These are phyloP conservation scores for Rubia occidens DNA, from an alignment of 305 asterid genomes.

Conservation along the genomic window DNA sequence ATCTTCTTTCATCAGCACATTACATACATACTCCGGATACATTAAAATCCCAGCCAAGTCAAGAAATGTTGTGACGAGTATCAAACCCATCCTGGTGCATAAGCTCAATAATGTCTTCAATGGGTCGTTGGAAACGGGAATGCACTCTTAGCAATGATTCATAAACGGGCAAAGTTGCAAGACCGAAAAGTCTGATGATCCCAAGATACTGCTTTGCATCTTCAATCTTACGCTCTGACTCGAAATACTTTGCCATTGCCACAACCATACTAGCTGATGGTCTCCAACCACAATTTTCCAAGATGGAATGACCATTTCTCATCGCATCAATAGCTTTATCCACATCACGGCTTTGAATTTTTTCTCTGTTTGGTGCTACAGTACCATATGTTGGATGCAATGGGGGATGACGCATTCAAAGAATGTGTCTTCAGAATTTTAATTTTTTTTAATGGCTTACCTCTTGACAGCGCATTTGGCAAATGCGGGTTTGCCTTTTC, in stretches of 20 bases:
- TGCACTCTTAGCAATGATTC: slow-evolving; percentile 24
- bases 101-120: slow-evolving; percentile 15
- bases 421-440: no score
- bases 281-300: slow-evolving; percentile 24
- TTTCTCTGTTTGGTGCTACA: no score
- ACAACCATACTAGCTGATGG: slow-evolving; percentile 24
- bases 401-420: no score
- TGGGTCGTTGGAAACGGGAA: slow-evolving; percentile 3
- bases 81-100: slow-evolving; percentile 25
- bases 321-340: slow-evolving; percentile 26
- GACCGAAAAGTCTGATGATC: slow-evolving; percentile 19
- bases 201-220: slow-evolving; percentile 21
- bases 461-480: no score
- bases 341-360: slow-evolving; percentile 18
- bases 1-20: background rate
- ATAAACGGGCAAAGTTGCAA: slow-evolving; percentile 20
- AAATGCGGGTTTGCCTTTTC: no score
- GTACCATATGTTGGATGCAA: no score
- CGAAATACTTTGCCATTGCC: slow-evolving; percentile 20
- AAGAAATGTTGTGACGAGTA: slow-evolving; percentile 17
- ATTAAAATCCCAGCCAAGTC: background rate
- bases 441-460: no score
- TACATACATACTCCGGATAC: background rate
- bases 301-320: slow-evolving; percentile 14
- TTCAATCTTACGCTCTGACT: slow-evolving; percentile 18